Evolutionary conservation across 441 rosid genomes (phyloP).

Genomic region (Jatropha multifida): DNA sequence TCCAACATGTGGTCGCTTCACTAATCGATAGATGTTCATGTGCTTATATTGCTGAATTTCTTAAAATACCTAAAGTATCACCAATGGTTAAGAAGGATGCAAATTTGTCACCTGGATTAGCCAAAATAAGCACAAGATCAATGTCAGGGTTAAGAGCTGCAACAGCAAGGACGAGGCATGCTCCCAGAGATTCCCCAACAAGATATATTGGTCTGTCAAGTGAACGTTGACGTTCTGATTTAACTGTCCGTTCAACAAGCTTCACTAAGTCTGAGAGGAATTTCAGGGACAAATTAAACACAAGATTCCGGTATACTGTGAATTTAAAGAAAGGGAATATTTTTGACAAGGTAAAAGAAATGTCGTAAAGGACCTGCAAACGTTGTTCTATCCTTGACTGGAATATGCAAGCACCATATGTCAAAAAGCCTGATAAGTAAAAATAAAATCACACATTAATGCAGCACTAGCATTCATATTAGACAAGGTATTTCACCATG

Average conservation of each 20-base stretch:
- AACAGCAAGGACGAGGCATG: constrained; percentile 77
- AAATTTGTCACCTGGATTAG: constrained; percentile 67
- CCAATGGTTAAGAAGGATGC: background rate
- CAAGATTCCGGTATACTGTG: background rate
- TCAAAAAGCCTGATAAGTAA: constrained; percentile 62
- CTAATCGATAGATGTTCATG: background rate
- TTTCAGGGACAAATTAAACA: background rate
- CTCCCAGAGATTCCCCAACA: constrained; percentile 89
- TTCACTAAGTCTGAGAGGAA: constrained; percentile 53
- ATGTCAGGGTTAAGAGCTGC: constrained; percentile 67
- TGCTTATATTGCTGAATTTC: background rate
- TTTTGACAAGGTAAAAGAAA: background rate
- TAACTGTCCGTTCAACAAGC: constrained; percentile 65
- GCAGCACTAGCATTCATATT: background rate
- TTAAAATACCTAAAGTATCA: background rate
- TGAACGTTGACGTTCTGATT: constrained; percentile 42
- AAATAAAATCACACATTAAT: background rate
- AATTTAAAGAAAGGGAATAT: background rate
- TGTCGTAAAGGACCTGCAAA: constrained; percentile 48
- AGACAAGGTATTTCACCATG: background rate
- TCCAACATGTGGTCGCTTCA: background rate
- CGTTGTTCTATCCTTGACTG: constrained; percentile 73
- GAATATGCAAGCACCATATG: constrained; percentile 90
- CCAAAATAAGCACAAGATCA: constrained; percentile 69
- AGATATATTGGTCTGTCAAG: constrained; percentile 78